phyloP scores from a whole-genome alignment of 1,139 yeast species.

The Hansenula sp. region DNA sequence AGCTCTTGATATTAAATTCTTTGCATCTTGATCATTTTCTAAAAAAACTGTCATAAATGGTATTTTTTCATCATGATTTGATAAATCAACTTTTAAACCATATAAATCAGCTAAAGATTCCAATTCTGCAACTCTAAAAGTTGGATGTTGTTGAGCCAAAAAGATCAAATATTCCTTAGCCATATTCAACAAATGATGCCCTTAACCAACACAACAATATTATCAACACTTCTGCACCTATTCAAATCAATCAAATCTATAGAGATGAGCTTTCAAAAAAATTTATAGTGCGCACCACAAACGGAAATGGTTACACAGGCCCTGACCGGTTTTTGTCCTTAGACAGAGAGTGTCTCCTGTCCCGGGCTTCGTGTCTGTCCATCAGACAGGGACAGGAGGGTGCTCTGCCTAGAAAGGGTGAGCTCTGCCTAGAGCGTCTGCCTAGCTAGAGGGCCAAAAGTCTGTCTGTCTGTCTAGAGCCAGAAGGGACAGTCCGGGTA shows the following conservation, averaged over 20 bases:
- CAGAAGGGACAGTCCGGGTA: background rate
- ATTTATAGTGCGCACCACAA: background rate
- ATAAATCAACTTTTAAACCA: constrained; percentile 53
- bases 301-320: background rate
- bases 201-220: background rate
- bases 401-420: background rate
- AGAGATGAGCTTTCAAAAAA: constrained; percentile 1
- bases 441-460: background rate
- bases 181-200: background rate
- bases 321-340: background rate
- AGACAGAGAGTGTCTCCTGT: too few species aligned
- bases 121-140: constrained; percentile 77
- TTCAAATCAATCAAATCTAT: background rate
- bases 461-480: background rate
- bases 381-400: background rate
- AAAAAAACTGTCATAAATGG: constrained; percentile 75
- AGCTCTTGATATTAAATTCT: constrained; percentile 57
- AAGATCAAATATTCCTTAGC: constrained; percentile 53
- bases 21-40: constrained; percentile 62
- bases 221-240: background rate
- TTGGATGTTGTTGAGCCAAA: constrained; percentile 80
- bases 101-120: constrained; percentile 74
- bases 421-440: too few species aligned
- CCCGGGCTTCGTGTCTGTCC: background rate
- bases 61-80: constrained; percentile 47